Conservation (phyloP, 2,329 filamentous ascomycete species). For the Alternaria longipes region DNA sequence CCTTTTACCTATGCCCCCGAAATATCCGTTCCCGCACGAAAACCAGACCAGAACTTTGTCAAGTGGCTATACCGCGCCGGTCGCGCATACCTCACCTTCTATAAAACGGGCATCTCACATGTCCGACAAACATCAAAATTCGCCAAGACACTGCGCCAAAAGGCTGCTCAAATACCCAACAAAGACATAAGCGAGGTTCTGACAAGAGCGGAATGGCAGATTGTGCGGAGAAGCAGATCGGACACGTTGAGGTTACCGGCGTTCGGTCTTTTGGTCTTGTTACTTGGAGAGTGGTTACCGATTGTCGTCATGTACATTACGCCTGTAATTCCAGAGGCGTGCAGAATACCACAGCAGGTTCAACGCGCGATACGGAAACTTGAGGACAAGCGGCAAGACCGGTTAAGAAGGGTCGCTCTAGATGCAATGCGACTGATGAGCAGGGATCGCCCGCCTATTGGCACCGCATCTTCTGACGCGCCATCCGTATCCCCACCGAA, state of each 20-base stretch:
- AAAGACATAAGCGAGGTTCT: conserved; percentile 40
- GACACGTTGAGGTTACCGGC: conserved; percentile 81
- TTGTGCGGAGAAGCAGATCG: conserved; percentile 71
- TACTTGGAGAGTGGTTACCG: conserved; percentile 89
- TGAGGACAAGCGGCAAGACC: conserved; percentile 52
- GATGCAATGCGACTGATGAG: conserved; percentile 30
- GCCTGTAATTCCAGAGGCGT: conserved; percentile 80
- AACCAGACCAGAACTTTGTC: conserved; percentile 56
- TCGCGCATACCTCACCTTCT: conserved; percentile 82
- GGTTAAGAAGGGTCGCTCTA: conserved; percentile 23
- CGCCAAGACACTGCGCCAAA: conserved; percentile 56
- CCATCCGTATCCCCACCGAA: not conserved
- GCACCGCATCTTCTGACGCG: not conserved
- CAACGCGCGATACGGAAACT: conserved; percentile 63
- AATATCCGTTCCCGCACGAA: conserved; percentile 68
- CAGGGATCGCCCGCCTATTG: conserved; percentile 17
- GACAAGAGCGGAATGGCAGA: conserved; percentile 74
- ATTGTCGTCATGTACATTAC: conserved; percentile 76
- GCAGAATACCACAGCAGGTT: conserved; percentile 81
- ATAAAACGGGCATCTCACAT: conserved; percentile 82
- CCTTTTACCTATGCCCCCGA: conserved; percentile 75
- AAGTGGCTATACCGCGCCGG: conserved; percentile 70
- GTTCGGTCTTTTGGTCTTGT: conserved; percentile 77
- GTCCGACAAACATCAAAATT: conserved; percentile 72
- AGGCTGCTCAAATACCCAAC: conserved; percentile 13